phyloP scores from a whole-genome alignment of 129 eudicot genomes.

The Calendula officinalis region DNA sequence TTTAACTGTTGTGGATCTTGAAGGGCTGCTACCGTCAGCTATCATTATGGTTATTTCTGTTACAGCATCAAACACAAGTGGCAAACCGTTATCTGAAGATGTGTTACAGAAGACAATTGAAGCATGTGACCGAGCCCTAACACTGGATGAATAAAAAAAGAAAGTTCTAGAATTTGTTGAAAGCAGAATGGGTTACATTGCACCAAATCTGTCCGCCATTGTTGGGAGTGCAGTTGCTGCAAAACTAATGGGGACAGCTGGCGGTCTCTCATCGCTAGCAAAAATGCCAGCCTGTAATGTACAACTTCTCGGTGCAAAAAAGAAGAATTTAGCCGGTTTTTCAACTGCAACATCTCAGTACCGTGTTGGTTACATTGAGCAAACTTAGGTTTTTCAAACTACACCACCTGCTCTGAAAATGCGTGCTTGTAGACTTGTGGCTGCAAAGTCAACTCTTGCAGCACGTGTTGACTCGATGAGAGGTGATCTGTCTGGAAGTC shows the following conservation, averaged over 20 bases:
- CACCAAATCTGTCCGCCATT: slow-evolving; percentile 83
- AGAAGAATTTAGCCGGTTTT: slow-evolving; percentile 86
- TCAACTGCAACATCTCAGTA: slow-evolving; percentile 87
- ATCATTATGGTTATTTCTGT: slow-evolving; percentile 92
- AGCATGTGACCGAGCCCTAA: slow-evolving; percentile 88
- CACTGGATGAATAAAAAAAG: slow-evolving; percentile 69
- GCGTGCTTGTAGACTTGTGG: slow-evolving; percentile 87
- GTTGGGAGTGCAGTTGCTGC: slow-evolving; percentile 96
- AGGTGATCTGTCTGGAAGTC: slow-evolving; percentile 86
- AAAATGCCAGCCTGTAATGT: slow-evolving; percentile 98
- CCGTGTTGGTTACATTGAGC: slow-evolving; percentile 88
- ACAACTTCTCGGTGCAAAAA: slow-evolving; percentile 83
- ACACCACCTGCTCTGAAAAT: slow-evolving; percentile 84
- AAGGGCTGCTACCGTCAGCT: slow-evolving; percentile 86
- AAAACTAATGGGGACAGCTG: slow-evolving; percentile 90
- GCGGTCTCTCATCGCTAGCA: slow-evolving; percentile 68
- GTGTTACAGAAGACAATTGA: slow-evolving; percentile 73
- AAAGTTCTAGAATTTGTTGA: slow-evolving; percentile 91
- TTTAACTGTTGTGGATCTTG: slow-evolving; percentile 82
- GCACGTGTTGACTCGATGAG: slow-evolving; percentile 92
- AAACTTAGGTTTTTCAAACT: slow-evolving; percentile 84
- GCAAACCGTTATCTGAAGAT: slow-evolving; percentile 84
- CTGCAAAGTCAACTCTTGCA: slow-evolving; percentile 83
- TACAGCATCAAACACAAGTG: slow-evolving; percentile 89
- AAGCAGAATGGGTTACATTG: slow-evolving; percentile 82